Percentiles rank a stretch among this genome's conserved stretches.
Conservation (phyloP, 2,329 filamentous ascomycete genomes). For the Trichoderma lentiforme region DNA sequence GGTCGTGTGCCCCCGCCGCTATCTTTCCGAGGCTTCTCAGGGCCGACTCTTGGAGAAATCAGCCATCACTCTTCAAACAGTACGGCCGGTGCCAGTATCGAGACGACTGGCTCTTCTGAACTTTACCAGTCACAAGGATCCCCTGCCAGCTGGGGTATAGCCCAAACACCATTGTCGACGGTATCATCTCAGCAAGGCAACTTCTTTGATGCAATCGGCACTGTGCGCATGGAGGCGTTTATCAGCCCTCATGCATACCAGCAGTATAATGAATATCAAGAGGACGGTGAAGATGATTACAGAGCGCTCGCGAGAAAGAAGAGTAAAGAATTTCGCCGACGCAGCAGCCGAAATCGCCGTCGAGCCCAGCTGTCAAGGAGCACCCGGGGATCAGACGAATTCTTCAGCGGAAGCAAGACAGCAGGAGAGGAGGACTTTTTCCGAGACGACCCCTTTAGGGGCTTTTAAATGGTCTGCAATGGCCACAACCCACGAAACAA, state of each 20-base stretch:
- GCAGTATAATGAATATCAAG: conserved; percentile 44
- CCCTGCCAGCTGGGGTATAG: conserved; percentile 44
- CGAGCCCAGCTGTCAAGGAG: conserved; percentile 46
- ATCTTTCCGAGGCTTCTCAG: conserved; percentile 77
- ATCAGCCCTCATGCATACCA: conserved; percentile 62
- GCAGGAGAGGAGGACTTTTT: conserved; percentile 55
- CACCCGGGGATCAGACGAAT: conserved; percentile 48
- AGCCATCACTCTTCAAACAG: conserved; percentile 52
- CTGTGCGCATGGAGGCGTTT: conserved; percentile 95
- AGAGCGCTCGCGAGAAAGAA: conserved; percentile 46
- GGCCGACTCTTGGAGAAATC: conserved; percentile 42
- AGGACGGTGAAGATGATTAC: conserved; percentile 51
- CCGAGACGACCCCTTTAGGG: conserved; percentile 59
- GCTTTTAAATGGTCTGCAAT: conserved; percentile 44
- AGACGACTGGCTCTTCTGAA: conserved; percentile 59
- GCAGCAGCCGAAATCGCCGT: conserved; percentile 50
- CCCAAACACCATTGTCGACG: conserved; percentile 48
- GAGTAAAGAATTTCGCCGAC: conserved; percentile 54
- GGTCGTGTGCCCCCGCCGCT: conserved; percentile 67
- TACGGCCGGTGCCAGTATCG: conserved; percentile 54
- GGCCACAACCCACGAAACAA: neutral
- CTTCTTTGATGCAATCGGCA: conserved; percentile 87
- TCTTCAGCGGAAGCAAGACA: conserved; percentile 45
- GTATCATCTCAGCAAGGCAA: conserved; percentile 52
- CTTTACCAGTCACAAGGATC: conserved; percentile 55